Conservation (phyloP, 192 early-diverging fungal genomes). For the Gamsiella multidivaricata region DNA sequence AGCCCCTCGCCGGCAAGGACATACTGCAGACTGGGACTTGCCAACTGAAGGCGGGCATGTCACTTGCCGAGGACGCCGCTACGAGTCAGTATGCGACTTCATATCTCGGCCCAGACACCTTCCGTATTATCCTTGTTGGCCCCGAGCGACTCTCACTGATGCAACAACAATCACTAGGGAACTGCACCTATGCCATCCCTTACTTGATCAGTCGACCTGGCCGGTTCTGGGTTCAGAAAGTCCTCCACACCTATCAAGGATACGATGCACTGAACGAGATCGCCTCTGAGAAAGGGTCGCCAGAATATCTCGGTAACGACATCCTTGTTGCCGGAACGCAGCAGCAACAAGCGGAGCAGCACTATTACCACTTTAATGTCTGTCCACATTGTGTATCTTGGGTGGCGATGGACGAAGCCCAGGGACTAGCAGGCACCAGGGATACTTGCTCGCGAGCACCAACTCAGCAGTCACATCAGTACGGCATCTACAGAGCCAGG, state of each 20-base stretch:
- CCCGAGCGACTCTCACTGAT: slow-evolving; percentile 36
- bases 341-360: neutral
- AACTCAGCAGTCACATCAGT: slow-evolving; percentile 14
- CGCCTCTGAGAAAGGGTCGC: neutral
- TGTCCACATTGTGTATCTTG: slow-evolving; percentile 29
- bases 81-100: slow-evolving; percentile 19
- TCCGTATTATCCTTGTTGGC: slow-evolving; percentile 33
- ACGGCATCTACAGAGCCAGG: slow-evolving; percentile 27
- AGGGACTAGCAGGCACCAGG: slow-evolving; percentile 17
- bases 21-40: slow-evolving; percentile 2
- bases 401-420: slow-evolving; percentile 16
- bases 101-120: slow-evolving; percentile 32
- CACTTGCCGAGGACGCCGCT: slow-evolving; percentile 4
- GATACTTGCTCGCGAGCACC: slow-evolving; percentile 10
- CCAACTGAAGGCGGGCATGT: neutral
- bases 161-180: slow-evolving; percentile 36
- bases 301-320: slow-evolving; percentile 25
- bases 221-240: slow-evolving; percentile 44
- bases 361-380: slow-evolving; percentile 35
- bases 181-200: slow-evolving; percentile 37
- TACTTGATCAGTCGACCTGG: slow-evolving; percentile 48
- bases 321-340: slow-evolving; percentile 6
- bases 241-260: slow-evolving; percentile 26
- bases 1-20: neutral
- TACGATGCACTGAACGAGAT: slow-evolving; percentile 36